Percentiles rank a stretch among this genome's conserved stretches.
phyloP scores from a whole-genome alignment of 306 rosid genomes.

The Casuarina equisetifolia region DNA sequence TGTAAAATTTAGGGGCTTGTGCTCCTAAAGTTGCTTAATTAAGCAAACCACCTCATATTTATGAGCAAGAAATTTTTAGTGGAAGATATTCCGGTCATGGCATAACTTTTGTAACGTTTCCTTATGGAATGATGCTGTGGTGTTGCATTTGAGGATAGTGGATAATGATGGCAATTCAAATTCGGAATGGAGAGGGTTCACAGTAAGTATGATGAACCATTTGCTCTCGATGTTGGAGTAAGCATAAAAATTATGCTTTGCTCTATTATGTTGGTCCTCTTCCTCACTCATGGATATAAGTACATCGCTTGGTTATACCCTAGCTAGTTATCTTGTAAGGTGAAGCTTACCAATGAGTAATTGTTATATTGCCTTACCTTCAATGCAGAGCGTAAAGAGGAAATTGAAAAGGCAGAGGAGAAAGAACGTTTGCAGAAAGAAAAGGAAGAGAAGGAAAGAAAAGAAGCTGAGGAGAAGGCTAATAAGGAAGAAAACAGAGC shows the following conservation, averaged over 20 bases:
- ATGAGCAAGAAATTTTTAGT: neutral
- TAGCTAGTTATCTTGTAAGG: neutral
- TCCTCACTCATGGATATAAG: neutral
- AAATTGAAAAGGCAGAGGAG: slow-evolving; percentile 92
- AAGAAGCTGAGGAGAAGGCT: slow-evolving; percentile 61
- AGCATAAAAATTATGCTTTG: neutral
- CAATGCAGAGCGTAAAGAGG: slow-evolving; percentile 83
- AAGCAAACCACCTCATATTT: neutral
- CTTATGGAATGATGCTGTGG: neutral
- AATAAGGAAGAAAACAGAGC: slow-evolving; percentile 31
- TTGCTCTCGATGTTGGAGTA: neutral
- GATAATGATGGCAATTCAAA: neutral
- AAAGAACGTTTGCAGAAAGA: slow-evolving; percentile 72
- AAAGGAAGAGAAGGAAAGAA: slow-evolving; percentile 59
- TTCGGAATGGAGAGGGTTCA: neutral
- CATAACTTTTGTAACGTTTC: neutral
- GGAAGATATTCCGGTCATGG: neutral
- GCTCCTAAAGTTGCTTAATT: too few species aligned
- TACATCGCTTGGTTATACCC: neutral
- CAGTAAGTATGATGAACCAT: slow-evolving; percentile 18
- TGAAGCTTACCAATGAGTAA: slow-evolving; percentile 7
- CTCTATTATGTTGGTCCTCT: neutral
- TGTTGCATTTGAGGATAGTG: neutral
- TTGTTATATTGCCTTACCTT: slow-evolving; percentile 17
- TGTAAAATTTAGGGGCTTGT: too few species aligned